Conservation (phyloP, 495 filamentous ascomycete genomes). For the Hyaloscypha finlandica region DNA sequence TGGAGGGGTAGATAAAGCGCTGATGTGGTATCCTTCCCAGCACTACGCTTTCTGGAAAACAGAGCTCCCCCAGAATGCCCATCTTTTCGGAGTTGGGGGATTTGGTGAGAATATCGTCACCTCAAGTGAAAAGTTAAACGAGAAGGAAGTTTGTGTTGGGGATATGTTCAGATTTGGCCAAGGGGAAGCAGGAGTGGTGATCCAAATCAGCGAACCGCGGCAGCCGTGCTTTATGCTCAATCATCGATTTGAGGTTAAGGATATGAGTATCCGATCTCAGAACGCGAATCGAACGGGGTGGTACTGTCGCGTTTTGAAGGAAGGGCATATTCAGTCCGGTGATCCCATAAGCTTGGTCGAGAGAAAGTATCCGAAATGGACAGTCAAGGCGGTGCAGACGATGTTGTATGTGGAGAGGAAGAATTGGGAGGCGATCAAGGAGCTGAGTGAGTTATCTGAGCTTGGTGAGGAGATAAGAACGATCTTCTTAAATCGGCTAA, state of each 20-base stretch:
- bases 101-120: constrained; percentile 59
- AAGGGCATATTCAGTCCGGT: constrained; percentile 43
- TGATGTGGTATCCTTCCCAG: constrained; percentile 53
- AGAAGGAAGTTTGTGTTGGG: constrained; percentile 57
- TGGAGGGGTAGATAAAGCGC: constrained; percentile 53
- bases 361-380: constrained; percentile 48
- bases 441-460: constrained; percentile 42
- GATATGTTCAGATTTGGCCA: constrained; percentile 46
- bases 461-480: constrained; percentile 46
- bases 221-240: constrained; percentile 58
- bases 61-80: constrained; percentile 40
- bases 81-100: constrained; percentile 46
- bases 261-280: constrained; percentile 50
- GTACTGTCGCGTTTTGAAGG: constrained; percentile 50
- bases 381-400: constrained; percentile 51
- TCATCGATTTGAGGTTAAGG: constrained; percentile 50
- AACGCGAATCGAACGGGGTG: constrained; percentile 49
- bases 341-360: constrained; percentile 37
- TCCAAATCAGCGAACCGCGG: constrained; percentile 45
- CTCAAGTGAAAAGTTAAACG: constrained; percentile 41
- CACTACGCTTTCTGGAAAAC: constrained; percentile 49
- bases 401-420: constrained; percentile 47
- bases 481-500: constrained; percentile 43
- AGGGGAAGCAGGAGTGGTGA: constrained; percentile 37
- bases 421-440: constrained; percentile 44